Conservation (phyloP, 805 yeast genomes). For the Pichia cephalocereana region DNA sequence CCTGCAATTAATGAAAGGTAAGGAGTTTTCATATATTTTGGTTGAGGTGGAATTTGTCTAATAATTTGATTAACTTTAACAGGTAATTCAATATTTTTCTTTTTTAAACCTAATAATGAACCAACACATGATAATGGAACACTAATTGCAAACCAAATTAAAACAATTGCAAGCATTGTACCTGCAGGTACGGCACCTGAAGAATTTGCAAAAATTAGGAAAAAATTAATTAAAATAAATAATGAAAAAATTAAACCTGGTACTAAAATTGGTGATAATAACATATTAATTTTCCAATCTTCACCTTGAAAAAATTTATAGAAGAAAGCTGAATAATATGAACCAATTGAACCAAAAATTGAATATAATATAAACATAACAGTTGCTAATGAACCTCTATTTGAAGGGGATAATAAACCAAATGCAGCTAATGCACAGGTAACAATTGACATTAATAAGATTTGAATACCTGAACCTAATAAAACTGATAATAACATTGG, state of each 20-base stretch:
- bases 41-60: conserved; percentile 90
- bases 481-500: conserved; percentile 67
- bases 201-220: conserved; percentile 66
- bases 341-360: conserved; percentile 70
- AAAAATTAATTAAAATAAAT: conserved; percentile 69
- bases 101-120: conserved; percentile 69
- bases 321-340: conserved; percentile 76
- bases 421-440: conserved; percentile 77
- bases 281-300: conserved; percentile 78
- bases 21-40: conserved; percentile 63
- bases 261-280: conserved; percentile 72
- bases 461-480: conserved; percentile 83
- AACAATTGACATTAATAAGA: conserved; percentile 63
- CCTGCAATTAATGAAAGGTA: conserved; percentile 74
- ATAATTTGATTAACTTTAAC: conserved; percentile 93
- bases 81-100: conserved; percentile 37
- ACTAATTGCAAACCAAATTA: conserved; percentile 79
- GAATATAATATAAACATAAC: conserved; percentile 82
- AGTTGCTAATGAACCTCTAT: conserved; percentile 88
- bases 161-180: conserved; percentile 70
- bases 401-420: conserved; percentile 88
- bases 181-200: conserved; percentile 95
- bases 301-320: conserved; percentile 91
- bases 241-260: conserved; percentile 67
- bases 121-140: conserved; percentile 80